Conservation (phyloP, 1,284 basidiomycete genomes). For the Rhodotorula sp. region DNA sequence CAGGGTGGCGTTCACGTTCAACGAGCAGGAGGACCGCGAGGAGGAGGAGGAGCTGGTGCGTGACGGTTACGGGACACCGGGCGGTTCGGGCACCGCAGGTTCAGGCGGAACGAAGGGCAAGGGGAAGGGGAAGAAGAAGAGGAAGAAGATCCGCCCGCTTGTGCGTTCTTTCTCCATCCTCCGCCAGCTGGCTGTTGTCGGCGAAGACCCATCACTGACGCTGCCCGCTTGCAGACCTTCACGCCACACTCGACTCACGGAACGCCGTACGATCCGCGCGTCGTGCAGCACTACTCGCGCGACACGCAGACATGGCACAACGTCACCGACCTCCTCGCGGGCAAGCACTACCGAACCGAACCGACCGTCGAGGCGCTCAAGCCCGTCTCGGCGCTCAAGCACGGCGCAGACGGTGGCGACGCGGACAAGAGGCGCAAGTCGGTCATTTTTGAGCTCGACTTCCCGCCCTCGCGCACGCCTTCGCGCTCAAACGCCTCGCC, state of each 20-base stretch:
- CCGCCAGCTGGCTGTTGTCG: too few species aligned
- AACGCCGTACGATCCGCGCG: conserved; percentile 9
- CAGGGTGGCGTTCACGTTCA: conserved; percentile 9
- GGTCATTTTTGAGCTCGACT: too few species aligned
- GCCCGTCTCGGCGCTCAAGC: too few species aligned
- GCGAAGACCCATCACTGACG: too few species aligned
- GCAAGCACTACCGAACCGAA: not conserved
- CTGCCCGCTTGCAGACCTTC: not conserved
- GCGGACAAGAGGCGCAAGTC: too few species aligned
- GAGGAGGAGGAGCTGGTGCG: not conserved
- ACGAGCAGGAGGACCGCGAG: not conserved
- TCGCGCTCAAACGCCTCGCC: too few species aligned
- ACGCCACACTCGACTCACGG: not conserved
- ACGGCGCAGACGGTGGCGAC: too few species aligned
- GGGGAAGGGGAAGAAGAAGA: not conserved
- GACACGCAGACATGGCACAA: not conserved
- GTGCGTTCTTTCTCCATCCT: not conserved
- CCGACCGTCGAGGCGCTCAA: too few species aligned
- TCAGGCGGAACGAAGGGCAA: not conserved
- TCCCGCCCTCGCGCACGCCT: too few species aligned
- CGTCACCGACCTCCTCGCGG: conserved; percentile 1
- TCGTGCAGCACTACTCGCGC: conserved; percentile 17
- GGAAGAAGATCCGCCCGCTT: conserved; percentile 3
- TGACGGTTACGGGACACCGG: not conserved
- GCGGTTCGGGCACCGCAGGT: not conserved